Evolutionary conservation across 495 filamentous ascomycete species (phyloP).

Genomic region (Penicillium arizonense): DNA sequence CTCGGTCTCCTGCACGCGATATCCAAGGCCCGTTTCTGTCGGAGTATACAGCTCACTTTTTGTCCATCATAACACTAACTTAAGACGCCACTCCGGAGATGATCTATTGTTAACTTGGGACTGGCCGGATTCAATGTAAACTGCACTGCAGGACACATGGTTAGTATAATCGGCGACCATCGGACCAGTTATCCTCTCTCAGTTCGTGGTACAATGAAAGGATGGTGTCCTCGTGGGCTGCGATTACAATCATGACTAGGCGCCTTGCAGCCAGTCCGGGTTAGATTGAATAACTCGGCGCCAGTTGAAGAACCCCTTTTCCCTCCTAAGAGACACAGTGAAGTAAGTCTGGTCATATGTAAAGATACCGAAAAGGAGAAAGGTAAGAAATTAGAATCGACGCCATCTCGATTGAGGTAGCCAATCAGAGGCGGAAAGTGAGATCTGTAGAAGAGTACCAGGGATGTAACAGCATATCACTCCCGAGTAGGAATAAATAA

Average conservation of each 20-base stretch:
- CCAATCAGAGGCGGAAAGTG: constrained; percentile 15
- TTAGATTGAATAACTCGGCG: constrained; percentile 4
- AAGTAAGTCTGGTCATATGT: background rate
- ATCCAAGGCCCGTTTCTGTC: background rate
- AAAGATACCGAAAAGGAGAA: background rate
- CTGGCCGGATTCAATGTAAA: background rate
- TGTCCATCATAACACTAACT: background rate
- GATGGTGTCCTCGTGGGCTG: constrained; percentile 21
- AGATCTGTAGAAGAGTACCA: constrained; percentile 15
- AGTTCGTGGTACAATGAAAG: background rate
- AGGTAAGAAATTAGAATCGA: constrained; percentile 20
- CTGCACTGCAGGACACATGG: constrained; percentile 9
- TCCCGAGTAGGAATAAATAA: background rate
- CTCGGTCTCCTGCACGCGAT: constrained; percentile 5
- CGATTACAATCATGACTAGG: constrained; percentile 30
- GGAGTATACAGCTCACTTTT: background rate
- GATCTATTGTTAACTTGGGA: background rate
- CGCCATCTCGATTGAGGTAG: constrained; percentile 9
- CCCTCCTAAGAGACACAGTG: no score
- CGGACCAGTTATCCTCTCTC: constrained; percentile 10
- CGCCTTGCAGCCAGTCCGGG: constrained; percentile 23
- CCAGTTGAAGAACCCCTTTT: background rate
- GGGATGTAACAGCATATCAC: background rate
- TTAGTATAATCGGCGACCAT: constrained; percentile 11
- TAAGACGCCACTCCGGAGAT: background rate